Percentiles rank a stretch among this genome's conserved stretches.
Evolutionary conservation across 23 red algal genomes (phyloP).

Genomic region (Gracilaria gracilis): DNA sequence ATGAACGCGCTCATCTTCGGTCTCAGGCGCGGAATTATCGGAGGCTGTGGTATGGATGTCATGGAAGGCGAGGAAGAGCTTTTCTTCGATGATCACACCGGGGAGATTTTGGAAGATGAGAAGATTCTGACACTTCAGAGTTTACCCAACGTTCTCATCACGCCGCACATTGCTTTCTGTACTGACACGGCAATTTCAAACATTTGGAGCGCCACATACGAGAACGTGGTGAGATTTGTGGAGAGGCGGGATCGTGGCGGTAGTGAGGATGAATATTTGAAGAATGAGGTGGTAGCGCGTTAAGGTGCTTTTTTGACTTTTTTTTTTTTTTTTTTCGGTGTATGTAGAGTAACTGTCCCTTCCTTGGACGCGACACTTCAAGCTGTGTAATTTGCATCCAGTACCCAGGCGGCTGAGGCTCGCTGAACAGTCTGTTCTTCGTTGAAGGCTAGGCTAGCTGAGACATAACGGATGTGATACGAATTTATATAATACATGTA

Average conservation of each 20-base stretch:
- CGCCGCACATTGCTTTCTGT: slow-evolving; percentile 81
- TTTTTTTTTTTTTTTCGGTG: slow-evolving; percentile 6
- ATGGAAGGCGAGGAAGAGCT: slow-evolving; percentile 73
- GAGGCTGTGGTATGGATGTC: slow-evolving; percentile 78
- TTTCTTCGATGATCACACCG: slow-evolving; percentile 84
- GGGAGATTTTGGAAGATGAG: slow-evolving; percentile 78
- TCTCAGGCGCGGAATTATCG: slow-evolving; percentile 61
- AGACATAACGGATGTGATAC: too few relatives aligned
- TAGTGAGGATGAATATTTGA: neutral
- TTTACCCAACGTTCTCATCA: slow-evolving; percentile 84
- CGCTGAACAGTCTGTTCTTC: too few relatives aligned
- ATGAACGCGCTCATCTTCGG: slow-evolving; percentile 76
- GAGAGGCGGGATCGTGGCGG: neutral
- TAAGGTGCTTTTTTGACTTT: neutral
- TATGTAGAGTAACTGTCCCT: neutral
- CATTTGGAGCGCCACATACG: slow-evolving; percentile 70
- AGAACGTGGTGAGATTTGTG: slow-evolving; percentile 43
- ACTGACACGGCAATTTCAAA: slow-evolving; percentile 75
- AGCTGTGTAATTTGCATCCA: slow-evolving; percentile 2
- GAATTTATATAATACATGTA: too few relatives aligned
- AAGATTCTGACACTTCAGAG: slow-evolving; percentile 59
- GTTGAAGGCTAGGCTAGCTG: neutral
- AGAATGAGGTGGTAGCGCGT: neutral
- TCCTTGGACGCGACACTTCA: neutral
- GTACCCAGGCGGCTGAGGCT: neutral